A percentile compares a stretch with the other conserved stretches of the same genome.
Evolutionary conservation across 805 yeast species (phyloP).

Genomic region (Starmerella sp.): DNA sequence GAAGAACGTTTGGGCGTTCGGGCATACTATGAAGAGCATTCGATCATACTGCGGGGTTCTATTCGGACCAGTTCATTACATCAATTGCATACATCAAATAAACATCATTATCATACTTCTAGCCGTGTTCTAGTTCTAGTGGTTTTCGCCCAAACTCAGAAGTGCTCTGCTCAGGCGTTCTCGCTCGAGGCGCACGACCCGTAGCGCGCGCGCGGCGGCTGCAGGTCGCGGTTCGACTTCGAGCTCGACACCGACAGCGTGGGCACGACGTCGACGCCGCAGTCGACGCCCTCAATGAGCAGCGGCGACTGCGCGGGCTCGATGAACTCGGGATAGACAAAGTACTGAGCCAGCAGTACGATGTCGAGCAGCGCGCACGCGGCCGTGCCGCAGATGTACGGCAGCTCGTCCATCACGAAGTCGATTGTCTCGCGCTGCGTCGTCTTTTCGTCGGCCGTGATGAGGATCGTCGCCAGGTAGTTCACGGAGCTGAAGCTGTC

Average conservation of each 20-base stretch:
- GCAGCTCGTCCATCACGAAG: constrained; percentile 25
- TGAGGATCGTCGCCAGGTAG: constrained; percentile 24
- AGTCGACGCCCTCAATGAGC: not conserved
- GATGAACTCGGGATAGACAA: constrained; percentile 19
- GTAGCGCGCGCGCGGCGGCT: not conserved
- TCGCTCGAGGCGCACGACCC: no score
- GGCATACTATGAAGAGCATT: no score
- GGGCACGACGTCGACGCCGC: not conserved
- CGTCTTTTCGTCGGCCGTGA: constrained; percentile 19
- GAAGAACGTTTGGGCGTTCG: no score
- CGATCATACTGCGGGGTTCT: no score
- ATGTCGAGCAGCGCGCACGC: constrained; percentile 23
- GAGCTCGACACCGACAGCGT: not conserved
- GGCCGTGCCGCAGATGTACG: constrained; percentile 25
- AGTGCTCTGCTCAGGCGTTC: no score
- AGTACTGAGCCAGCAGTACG: constrained; percentile 24
- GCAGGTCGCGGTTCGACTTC: not conserved
- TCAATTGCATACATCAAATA: no score
- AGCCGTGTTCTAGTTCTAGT: no score
- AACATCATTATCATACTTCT: no score
- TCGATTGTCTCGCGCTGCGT: constrained; percentile 15
- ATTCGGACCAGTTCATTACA: no score
- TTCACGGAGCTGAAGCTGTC: constrained; percentile 25
- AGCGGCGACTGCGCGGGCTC: not conserved
- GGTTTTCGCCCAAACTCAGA: no score